Percentiles rank a stretch among this genome's conserved stretches.
These are phyloP conservation scores for Umbelopsis sp. DNA, from an alignment of 192 early-diverging fungal species.

Conservation along the genomic window DNA sequence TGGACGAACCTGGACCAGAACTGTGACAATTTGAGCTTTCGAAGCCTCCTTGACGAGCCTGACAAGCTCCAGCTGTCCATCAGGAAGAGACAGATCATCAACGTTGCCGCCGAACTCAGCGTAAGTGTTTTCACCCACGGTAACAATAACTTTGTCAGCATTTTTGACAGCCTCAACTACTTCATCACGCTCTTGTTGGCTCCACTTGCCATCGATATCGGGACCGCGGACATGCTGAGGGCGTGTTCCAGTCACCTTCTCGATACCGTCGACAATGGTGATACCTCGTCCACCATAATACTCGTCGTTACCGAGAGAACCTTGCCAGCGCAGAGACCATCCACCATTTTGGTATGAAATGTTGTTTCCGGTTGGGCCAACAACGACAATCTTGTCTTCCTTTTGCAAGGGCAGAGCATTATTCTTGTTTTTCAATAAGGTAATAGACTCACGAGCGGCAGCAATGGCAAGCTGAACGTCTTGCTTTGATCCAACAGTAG, in stretches of 20 bases:
- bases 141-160: constrained; percentile 57
- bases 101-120: constrained; percentile 63
- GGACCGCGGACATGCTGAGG: constrained; percentile 37
- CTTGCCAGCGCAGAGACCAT: constrained; percentile 69
- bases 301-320: constrained; percentile 27
- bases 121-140: constrained; percentile 61
- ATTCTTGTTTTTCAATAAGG: constrained; percentile 59
- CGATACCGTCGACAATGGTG: constrained; percentile 39
- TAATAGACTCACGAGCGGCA: constrained; percentile 58
- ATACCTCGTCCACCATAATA: constrained; percentile 23
- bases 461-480: constrained; percentile 52
- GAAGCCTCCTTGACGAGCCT: constrained; percentile 31
- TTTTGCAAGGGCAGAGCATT: constrained; percentile 49
- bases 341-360: constrained; percentile 58
- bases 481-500: constrained; percentile 49
- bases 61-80: constrained; percentile 51
- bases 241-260: constrained; percentile 35
- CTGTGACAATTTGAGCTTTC: constrained; percentile 39
- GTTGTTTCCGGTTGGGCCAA: constrained; percentile 61
- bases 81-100: constrained; percentile 45
- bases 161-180: constrained; percentile 32
- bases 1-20: constrained; percentile 61
- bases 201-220: constrained; percentile 50
- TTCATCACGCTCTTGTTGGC: constrained; percentile 10
- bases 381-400: constrained; percentile 48